Evolutionary conservation across 164 flowering plant genomes (phyloP).

Genomic region (Tetracentron sinense): DNA sequence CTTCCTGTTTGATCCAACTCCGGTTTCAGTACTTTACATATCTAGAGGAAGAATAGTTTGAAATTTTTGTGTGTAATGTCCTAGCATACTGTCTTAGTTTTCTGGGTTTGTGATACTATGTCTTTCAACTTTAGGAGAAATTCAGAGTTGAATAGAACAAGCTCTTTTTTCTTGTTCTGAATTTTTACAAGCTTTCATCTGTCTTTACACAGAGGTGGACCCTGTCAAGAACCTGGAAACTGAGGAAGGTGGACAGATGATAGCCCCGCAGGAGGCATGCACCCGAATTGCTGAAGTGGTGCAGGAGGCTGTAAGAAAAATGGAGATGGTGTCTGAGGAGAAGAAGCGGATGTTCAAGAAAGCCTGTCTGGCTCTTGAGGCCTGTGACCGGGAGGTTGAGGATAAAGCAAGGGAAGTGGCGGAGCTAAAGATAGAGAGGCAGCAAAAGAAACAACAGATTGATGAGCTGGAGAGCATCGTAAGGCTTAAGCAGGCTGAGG

Average conservation of each 20-base stretch:
- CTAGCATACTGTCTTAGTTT: too few relatives aligned
- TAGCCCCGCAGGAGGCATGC: conserved; percentile 96
- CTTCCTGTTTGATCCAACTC: background rate
- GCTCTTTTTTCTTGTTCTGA: background rate
- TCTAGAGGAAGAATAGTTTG: too few relatives aligned
- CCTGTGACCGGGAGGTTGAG: conserved; percentile 83
- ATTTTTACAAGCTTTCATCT: background rate
- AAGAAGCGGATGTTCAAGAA: conserved; percentile 81
- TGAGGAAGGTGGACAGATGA: conserved; percentile 63
- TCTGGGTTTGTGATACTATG: conserved; percentile 1
- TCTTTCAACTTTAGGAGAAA: background rate
- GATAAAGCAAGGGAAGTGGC: conserved; percentile 78
- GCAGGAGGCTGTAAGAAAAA: conserved; percentile 85
- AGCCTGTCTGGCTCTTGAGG: conserved; percentile 71
- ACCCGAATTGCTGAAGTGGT: conserved; percentile 88
- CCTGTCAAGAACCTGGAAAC: conserved; percentile 55
- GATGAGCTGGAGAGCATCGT: conserved; percentile 89
- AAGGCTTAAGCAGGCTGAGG: conserved; percentile 91
- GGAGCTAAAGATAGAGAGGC: conserved; percentile 71
- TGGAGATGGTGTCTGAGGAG: conserved; percentile 96
- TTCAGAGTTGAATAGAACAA: background rate
- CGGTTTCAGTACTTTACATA: too few relatives aligned
- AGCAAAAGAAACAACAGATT: conserved; percentile 73
- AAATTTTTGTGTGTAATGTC: too few relatives aligned
- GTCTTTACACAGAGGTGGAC: conserved; percentile 49